Evolutionary conservation across 2,329 filamentous ascomycete species (phyloP).

Genomic region (Alternaria longipes): DNA sequence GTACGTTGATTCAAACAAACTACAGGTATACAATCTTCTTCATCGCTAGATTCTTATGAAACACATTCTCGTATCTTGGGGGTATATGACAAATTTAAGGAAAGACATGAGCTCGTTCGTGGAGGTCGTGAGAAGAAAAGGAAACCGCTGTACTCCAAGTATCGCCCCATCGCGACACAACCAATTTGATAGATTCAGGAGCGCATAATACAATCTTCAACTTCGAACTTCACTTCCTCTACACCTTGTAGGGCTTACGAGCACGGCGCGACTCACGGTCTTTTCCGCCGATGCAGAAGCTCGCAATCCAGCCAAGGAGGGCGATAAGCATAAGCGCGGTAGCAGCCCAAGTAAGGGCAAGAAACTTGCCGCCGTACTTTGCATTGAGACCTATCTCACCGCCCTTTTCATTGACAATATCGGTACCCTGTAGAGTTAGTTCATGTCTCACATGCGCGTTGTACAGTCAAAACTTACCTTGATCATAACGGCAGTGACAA

Average conservation of each 20-base stretch:
- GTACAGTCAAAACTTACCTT: slow-evolving; percentile 43
- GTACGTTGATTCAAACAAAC: background rate
- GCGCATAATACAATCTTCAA: background rate
- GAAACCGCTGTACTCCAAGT: background rate
- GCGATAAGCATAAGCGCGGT: slow-evolving; percentile 57
- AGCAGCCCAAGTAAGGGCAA: slow-evolving; percentile 68
- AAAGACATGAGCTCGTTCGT: slow-evolving; percentile 3
- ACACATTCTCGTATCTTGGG: slow-evolving; percentile 4
- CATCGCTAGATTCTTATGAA: background rate
- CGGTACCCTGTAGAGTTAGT: slow-evolving; percentile 46
- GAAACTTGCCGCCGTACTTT: slow-evolving; percentile 62
- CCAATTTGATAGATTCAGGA: background rate
- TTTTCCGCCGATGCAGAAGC: slow-evolving; percentile 37
- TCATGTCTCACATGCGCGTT: background rate
- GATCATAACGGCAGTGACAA: slow-evolving; percentile 70
- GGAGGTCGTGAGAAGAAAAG: background rate
- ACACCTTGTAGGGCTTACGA: slow-evolving; percentile 4
- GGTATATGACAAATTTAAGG: slow-evolving; percentile 11
- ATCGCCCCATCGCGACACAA: background rate
- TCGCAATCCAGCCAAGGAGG: slow-evolving; percentile 39
- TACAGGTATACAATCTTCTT: background rate
- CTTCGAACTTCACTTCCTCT: background rate
- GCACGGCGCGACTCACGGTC: background rate
- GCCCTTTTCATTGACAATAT: slow-evolving; percentile 64
- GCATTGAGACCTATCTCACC: slow-evolving; percentile 60